Conservation (phyloP, 1,139 yeast genomes). For the Saccharomyces hybrid region DNA sequence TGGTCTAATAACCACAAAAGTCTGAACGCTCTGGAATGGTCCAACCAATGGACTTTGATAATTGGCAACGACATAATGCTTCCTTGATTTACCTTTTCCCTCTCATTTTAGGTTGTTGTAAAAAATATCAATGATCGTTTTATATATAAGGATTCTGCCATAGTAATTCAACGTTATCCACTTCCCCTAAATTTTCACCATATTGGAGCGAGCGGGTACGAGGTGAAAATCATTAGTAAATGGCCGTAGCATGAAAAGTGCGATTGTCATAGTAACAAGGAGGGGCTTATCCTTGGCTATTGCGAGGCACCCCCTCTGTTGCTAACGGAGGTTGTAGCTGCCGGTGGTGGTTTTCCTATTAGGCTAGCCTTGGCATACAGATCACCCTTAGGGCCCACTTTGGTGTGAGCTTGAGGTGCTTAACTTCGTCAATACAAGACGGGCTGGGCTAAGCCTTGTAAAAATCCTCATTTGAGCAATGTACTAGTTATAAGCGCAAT, state of each 20-base stretch:
- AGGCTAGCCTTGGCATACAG: background rate
- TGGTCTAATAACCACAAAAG: conserved; percentile 51
- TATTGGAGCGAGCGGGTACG: background rate
- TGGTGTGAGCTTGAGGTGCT: background rate
- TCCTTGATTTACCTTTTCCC: background rate
- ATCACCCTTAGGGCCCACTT: background rate
- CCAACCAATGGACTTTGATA: conserved; percentile 37
- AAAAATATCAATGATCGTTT: background rate
- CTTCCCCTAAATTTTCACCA: background rate
- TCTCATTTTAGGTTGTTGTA: background rate
- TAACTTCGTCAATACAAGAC: background rate
- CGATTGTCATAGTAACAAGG: background rate
- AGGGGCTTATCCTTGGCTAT: background rate
- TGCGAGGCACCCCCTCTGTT: background rate
- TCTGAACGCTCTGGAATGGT: conserved; percentile 48
- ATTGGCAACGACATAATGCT: conserved; percentile 10
- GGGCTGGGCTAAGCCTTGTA: too few relatives aligned
- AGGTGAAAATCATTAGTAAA: background rate
- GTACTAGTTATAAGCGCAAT: background rate
- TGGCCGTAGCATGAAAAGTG: background rate
- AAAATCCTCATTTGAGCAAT: background rate
- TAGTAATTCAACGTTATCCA: background rate
- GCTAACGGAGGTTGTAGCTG: background rate
- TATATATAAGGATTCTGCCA: background rate
- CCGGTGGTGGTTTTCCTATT: background rate